These are phyloP conservation scores for Sarocladium brachiariae DNA, from an alignment of 2,329 filamentous ascomycete species.

Conservation along the genomic window DNA sequence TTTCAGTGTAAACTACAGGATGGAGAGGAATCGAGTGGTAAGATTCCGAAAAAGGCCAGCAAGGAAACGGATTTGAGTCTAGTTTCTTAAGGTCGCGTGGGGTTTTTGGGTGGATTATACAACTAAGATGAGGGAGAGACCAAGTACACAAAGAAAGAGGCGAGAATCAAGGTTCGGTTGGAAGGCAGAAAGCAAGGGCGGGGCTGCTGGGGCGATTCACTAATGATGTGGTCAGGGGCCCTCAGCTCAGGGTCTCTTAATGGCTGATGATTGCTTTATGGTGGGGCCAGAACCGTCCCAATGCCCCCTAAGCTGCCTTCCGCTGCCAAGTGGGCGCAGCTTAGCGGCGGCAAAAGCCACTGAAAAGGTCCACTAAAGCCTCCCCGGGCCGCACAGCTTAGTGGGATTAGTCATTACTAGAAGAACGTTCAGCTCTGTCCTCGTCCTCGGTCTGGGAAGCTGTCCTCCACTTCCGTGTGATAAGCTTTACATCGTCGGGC, in stretches of 20 bases:
- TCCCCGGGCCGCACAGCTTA: neutral
- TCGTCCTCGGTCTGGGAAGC: neutral
- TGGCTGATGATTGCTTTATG: too few relatives aligned
- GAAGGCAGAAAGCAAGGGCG: neutral
- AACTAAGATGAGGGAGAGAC: neutral
- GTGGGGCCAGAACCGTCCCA: neutral
- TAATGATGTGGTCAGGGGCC: too few relatives aligned
- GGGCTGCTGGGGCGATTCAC: constrained; percentile 2
- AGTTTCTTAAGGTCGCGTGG: neutral
- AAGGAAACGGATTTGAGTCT: too few relatives aligned
- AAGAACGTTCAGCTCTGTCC: too few relatives aligned
- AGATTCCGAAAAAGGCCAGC: too few relatives aligned
- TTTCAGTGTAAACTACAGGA: neutral
- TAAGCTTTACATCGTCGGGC: neutral
- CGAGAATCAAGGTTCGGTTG: neutral
- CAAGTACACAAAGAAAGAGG: neutral
- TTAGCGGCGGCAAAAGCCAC: neutral
- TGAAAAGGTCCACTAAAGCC: neutral
- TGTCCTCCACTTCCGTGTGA: neutral
- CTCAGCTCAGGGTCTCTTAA: too few relatives aligned
- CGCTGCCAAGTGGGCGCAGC: neutral
- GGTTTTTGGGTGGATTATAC: neutral
- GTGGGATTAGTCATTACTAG: constrained; percentile 5
- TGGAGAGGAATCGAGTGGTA: neutral
- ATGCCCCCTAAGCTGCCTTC: neutral